Conservation (phyloP, 2,329 filamentous ascomycete species). For the Aureobasidium sp. region DNA sequence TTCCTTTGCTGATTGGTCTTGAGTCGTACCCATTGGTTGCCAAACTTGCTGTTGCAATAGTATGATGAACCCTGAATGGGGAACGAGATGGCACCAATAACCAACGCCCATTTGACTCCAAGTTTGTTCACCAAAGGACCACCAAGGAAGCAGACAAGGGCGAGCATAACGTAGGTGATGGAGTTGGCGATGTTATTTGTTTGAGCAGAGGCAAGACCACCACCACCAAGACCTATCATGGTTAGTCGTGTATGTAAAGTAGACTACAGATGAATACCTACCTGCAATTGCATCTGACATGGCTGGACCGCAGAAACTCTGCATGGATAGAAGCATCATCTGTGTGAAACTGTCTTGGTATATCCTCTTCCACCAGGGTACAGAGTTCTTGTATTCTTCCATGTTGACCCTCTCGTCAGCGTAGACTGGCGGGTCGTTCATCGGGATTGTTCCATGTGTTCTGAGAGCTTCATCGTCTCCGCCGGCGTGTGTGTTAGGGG, state of each 20-base stretch:
- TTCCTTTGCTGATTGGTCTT: background rate
- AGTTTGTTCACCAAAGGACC: slow-evolving; percentile 11
- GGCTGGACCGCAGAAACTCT: slow-evolving; percentile 23
- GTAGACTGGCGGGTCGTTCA: slow-evolving; percentile 16
- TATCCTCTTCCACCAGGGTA: slow-evolving; percentile 36
- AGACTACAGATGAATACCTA: background rate
- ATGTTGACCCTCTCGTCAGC: slow-evolving; percentile 30
- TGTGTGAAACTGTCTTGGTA: slow-evolving; percentile 41
- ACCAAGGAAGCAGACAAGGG: slow-evolving; percentile 4
- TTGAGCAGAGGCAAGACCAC: slow-evolving; percentile 4
- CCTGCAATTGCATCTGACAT: slow-evolving; percentile 12
- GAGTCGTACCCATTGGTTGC: slow-evolving; percentile 8
- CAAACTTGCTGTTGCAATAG: slow-evolving; percentile 12
- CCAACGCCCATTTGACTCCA: slow-evolving; percentile 8
- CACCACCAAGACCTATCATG: slow-evolving; percentile 7
- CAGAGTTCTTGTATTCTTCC: slow-evolving; percentile 21
- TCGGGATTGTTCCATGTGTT: slow-evolving; percentile 21
- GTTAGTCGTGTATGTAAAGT: background rate
- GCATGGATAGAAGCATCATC: slow-evolving; percentile 40
- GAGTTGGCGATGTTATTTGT: slow-evolving; percentile 7
- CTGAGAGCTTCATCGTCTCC: slow-evolving; percentile 23
- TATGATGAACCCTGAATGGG: slow-evolving; percentile 9
- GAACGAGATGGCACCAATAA: slow-evolving; percentile 9
- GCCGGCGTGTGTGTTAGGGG: slow-evolving; percentile 26
- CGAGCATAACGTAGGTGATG: slow-evolving; percentile 7